Evolutionary conservation across 106 monocot genomes (phyloP).

Genomic region (Acorus gramineus): DNA sequence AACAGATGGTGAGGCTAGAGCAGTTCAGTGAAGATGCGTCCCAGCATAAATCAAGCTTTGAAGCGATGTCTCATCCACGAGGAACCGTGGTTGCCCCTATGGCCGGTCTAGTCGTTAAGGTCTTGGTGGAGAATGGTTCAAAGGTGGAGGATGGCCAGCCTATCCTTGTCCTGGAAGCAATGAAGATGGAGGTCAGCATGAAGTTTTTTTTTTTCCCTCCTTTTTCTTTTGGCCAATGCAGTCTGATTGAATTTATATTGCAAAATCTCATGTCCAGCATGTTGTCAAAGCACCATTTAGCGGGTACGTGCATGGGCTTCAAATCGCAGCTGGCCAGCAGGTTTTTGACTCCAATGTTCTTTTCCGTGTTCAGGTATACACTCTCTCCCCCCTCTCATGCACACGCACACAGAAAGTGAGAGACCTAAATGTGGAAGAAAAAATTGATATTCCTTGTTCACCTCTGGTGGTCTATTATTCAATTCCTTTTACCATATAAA

Average conservation of each 20-base stretch:
- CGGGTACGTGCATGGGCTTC: constrained; percentile 65
- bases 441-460: too few species aligned
- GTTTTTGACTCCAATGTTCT: constrained; percentile 75
- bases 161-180: constrained; percentile 85
- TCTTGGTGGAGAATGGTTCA: constrained; percentile 68
- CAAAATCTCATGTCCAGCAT: constrained; percentile 42
- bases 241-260: constrained; percentile 1
- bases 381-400: too few species aligned
- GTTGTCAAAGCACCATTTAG: constrained; percentile 71
- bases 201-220: constrained; percentile 4
- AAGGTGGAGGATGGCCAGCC: constrained; percentile 73
- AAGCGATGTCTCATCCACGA: constrained; percentile 41
- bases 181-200: constrained; percentile 93
- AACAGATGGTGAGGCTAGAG: constrained; percentile 33
- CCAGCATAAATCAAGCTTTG: constrained; percentile 21
- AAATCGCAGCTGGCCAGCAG: constrained; percentile 67
- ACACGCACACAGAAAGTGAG: too few species aligned
- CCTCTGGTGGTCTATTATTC: too few species aligned
- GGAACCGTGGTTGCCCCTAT: constrained; percentile 92
- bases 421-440: too few species aligned
- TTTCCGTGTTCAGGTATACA: constrained; percentile 66
- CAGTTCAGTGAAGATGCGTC: constrained; percentile 35
- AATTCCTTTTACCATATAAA: too few species aligned
- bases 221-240: not conserved
- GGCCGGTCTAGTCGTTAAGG: constrained; percentile 91